A percentile compares a stretch with the other conserved stretches of the same genome.
Evolutionary conservation across 2,329 filamentous ascomycete genomes (phyloP).

Genomic region (Botrytis deweyae): DNA sequence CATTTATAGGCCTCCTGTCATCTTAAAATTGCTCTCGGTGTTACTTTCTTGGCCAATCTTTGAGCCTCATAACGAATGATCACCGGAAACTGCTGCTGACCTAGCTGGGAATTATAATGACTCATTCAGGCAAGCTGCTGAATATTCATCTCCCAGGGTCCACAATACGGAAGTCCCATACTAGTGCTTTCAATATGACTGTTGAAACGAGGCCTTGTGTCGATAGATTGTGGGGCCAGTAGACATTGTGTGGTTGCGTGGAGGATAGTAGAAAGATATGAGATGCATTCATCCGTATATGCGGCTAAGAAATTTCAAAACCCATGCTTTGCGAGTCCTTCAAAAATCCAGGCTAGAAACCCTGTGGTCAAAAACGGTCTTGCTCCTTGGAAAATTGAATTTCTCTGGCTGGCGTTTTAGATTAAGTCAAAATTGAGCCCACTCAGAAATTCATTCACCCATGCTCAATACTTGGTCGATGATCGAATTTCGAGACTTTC

Average conservation of each 20-base stretch:
- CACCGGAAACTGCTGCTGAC: neutral
- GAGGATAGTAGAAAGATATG: neutral
- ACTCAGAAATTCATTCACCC: neutral
- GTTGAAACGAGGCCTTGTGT: no score
- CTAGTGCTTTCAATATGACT: neutral
- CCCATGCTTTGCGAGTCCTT: neutral
- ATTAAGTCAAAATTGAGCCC: neutral
- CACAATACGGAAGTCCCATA: neutral
- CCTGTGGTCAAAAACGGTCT: neutral
- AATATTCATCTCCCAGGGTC: neutral
- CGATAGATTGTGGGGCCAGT: neutral
- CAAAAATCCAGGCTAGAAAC: neutral
- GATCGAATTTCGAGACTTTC: no score
- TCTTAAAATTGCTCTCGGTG: neutral
- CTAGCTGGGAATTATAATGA: neutral
- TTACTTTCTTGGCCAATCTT: neutral
- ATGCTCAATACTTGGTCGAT: neutral
- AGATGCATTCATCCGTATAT: neutral
- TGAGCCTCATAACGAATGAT: neutral
- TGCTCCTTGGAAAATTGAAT: neutral
- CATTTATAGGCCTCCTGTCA: neutral
- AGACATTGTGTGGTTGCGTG: neutral
- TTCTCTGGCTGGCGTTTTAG: neutral
- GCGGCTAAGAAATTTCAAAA: neutral
- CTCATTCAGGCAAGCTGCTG: neutral